Evolutionary conservation across 495 filamentous ascomycete species (phyloP).

Genomic region (Aspergillus nanangensis): DNA sequence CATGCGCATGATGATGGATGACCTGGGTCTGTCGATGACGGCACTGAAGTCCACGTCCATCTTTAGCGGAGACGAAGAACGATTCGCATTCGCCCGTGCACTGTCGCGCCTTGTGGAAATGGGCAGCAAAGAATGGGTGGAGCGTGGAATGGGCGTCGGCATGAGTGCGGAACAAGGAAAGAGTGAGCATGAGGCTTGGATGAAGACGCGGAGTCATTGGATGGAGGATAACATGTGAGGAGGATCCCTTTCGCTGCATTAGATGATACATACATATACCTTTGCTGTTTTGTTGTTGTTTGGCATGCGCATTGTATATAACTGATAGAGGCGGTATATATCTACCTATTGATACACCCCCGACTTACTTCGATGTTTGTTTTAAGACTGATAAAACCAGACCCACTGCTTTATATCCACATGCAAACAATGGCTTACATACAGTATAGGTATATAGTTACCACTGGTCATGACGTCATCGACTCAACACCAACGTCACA

Average conservation of each 20-base stretch:
- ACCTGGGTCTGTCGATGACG: conserved; percentile 80
- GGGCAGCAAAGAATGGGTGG: conserved; percentile 93
- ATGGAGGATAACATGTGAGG: conserved; percentile 68
- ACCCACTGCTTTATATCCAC: no score
- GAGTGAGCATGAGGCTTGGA: conserved; percentile 59
- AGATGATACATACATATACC: neutral
- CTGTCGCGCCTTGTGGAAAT: conserved; percentile 83
- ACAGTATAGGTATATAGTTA: no score
- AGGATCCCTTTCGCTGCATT: neutral
- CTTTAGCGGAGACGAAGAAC: conserved; percentile 93
- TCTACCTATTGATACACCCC: no score
- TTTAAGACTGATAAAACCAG: no score
- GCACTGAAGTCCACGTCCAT: conserved; percentile 81
- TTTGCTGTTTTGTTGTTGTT: neutral
- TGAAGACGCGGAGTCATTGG: conserved; percentile 61
- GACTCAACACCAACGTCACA: no score
- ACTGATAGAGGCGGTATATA: no score
- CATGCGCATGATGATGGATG: conserved; percentile 92
- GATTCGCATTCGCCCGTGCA: conserved; percentile 91
- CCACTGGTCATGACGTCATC: no score
- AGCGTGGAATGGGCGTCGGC: conserved; percentile 77
- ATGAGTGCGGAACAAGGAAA: conserved; percentile 54
- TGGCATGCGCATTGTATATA: no score
- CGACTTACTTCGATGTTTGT: no score
- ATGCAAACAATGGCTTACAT: no score